phyloP scores from a whole-genome alignment of 2,329 filamentous ascomycete species.

The Colletotrichum sp. region DNA sequence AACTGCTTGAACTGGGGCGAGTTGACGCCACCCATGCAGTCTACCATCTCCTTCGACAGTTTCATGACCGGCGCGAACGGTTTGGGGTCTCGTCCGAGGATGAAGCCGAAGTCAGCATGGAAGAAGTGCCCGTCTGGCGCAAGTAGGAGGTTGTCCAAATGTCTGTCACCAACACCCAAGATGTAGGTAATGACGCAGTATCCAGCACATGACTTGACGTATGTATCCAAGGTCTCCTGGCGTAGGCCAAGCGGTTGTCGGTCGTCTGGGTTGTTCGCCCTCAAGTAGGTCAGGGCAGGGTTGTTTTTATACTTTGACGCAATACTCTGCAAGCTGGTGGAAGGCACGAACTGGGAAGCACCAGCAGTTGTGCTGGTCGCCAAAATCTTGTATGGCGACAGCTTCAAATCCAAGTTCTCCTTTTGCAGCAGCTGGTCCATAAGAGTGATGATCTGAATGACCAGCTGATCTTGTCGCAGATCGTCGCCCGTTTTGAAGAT shows the following conservation, averaged over 20 bases:
- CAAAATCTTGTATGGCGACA: slow-evolving; percentile 95
- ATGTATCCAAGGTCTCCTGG: slow-evolving; percentile 92
- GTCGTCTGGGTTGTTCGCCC: slow-evolving; percentile 87
- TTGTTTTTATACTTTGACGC: slow-evolving; percentile 80
- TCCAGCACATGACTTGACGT: slow-evolving; percentile 93
- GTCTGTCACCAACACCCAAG: slow-evolving; percentile 92
- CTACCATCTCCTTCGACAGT: slow-evolving; percentile 96
- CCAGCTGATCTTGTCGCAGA: slow-evolving; percentile 93
- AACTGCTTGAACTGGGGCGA: slow-evolving; percentile 87
- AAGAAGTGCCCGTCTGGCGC: slow-evolving; percentile 94
- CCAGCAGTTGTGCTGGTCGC: slow-evolving; percentile 90
- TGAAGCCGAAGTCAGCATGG: slow-evolving; percentile 98
- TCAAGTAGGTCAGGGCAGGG: slow-evolving; percentile 81
- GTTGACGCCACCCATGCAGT: slow-evolving; percentile 90
- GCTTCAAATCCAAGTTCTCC: slow-evolving; percentile 93
- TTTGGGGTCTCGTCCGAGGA: slow-evolving; percentile 94
- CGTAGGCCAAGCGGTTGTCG: slow-evolving; percentile 83
- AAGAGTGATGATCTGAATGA: slow-evolving; percentile 91
- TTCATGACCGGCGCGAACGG: slow-evolving; percentile 98
- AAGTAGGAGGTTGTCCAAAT: slow-evolving; percentile 93
- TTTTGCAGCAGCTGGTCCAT: slow-evolving; percentile 97
- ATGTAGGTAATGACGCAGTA: slow-evolving; percentile 99
- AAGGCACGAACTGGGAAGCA: slow-evolving; percentile 92
- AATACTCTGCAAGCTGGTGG: slow-evolving; percentile 82
- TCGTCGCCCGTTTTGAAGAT: slow-evolving; percentile 99